These are phyloP conservation scores for Lecanicillium sp. DNA, from an alignment of 2,329 filamentous ascomycete species.

Conservation along the genomic window DNA sequence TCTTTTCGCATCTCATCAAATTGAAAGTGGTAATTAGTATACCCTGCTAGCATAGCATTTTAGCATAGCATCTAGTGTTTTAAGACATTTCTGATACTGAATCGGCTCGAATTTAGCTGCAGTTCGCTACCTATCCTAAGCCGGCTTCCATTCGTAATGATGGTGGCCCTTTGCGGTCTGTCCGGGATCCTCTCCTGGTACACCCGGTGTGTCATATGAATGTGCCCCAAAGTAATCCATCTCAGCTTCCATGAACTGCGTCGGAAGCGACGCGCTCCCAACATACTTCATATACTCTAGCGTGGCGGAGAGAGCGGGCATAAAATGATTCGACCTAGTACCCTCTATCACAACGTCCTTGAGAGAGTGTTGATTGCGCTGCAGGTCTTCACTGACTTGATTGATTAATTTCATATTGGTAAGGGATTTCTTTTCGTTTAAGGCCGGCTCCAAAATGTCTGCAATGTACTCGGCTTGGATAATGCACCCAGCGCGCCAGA, in stretches of 20 bases:
- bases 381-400: constrained; percentile 43
- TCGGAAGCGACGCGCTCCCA: constrained; percentile 51
- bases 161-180: constrained; percentile 47
- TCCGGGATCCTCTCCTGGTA: constrained; percentile 42
- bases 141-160: constrained; percentile 54
- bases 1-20: constrained; percentile 22
- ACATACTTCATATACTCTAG: constrained; percentile 61
- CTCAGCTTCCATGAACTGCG: constrained; percentile 62
- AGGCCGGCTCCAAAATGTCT: constrained; percentile 42
- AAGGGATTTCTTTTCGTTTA: background rate
- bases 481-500: constrained; percentile 65
- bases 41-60: too few relatives aligned
- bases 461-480: constrained; percentile 60
- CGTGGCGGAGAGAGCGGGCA: constrained; percentile 52
- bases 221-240: constrained; percentile 64
- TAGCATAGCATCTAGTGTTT: too few relatives aligned
- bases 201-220: constrained; percentile 42
- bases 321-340: constrained; percentile 47
- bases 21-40: too few relatives aligned
- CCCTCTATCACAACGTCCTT: constrained; percentile 48
- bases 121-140: too few relatives aligned
- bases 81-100: too few relatives aligned
- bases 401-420: constrained; percentile 19
- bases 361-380: constrained; percentile 37
- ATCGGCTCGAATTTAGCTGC: too few relatives aligned